These are phyloP conservation scores for Blastomyces silverae DNA, from an alignment of 2,329 filamentous ascomycete genomes.

Conservation along the genomic window DNA sequence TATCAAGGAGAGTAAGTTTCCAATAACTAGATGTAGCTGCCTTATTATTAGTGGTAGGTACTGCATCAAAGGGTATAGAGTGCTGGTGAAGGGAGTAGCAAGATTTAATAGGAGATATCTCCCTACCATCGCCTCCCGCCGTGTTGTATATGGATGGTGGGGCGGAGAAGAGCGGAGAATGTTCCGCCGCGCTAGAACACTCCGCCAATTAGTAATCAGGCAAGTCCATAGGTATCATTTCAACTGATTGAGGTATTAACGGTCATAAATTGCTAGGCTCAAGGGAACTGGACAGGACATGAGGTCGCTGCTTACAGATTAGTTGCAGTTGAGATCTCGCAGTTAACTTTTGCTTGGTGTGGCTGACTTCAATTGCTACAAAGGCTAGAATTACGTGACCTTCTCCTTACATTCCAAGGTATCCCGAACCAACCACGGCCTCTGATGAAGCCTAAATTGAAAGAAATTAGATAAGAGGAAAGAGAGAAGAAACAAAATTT, in stretches of 20 bases:
- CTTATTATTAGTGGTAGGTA: background rate
- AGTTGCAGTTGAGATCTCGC: too few relatives aligned
- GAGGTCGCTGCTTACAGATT: too few relatives aligned
- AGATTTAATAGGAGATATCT: background rate
- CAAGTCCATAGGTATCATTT: too few relatives aligned
- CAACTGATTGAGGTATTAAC: background rate
- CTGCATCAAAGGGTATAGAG: background rate
- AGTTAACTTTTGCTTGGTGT: too few relatives aligned
- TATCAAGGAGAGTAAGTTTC: background rate
- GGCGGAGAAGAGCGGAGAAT: slow-evolving; percentile 11
- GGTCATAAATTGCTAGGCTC: too few relatives aligned
- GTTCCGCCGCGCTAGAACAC: slow-evolving; percentile 9
- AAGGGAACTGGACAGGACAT: too few relatives aligned
- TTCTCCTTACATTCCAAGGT: too few relatives aligned
- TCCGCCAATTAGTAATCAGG: slow-evolving; percentile 5
- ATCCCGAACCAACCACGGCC: too few relatives aligned
- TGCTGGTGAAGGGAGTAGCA: background rate
- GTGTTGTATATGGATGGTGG: background rate
- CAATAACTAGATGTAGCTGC: background rate
- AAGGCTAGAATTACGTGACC: too few relatives aligned
- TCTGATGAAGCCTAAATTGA: too few relatives aligned
- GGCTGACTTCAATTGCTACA: too few relatives aligned
- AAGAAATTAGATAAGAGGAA: too few relatives aligned
- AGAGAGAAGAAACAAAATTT: background rate
- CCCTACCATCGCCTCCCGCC: background rate